A percentile compares a stretch with the other conserved stretches of the same genome.
phyloP scores from a whole-genome alignment of 176 grass and related monocot species.

The Lolium rigidum region DNA sequence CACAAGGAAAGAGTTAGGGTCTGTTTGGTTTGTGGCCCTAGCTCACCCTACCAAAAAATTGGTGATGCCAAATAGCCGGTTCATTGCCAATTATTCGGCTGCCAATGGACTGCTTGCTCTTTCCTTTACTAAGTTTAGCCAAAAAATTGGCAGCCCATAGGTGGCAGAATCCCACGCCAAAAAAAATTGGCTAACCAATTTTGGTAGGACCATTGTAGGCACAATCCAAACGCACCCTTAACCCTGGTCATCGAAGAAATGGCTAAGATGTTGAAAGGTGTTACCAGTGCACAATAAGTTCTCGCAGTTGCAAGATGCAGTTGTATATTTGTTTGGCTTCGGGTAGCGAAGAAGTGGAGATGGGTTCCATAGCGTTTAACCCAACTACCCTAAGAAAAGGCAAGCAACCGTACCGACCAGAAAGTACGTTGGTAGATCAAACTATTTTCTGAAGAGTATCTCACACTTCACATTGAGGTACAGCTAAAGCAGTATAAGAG shows the following conservation, averaged over 20 bases:
- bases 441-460: not conserved
- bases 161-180: too few species aligned
- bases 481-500: not conserved
- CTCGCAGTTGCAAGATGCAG: conserved; percentile 4
- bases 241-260: not conserved
- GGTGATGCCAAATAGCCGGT: too few species aligned
- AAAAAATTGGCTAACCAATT: too few species aligned
- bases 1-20: not conserved
- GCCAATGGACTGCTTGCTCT: too few species aligned
- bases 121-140: too few species aligned
- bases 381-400: not conserved
- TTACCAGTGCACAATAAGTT: conserved; percentile 5
- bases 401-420: too few species aligned
- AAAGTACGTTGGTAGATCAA: conserved; percentile 15
- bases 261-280: conserved; percentile 7
- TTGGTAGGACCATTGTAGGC: too few species aligned
- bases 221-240: too few species aligned
- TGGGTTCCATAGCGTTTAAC: not conserved
- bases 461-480: conserved; percentile 2
- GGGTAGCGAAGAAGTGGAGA: not conserved
- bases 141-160: too few species aligned
- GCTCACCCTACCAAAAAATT: too few species aligned
- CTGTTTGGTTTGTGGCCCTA: too few species aligned
- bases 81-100: too few species aligned
- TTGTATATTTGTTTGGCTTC: conserved; percentile 7